Percentiles rank a stretch among this genome's conserved stretches.
phyloP scores from a whole-genome alignment of 805 yeast genomes.

The Metschnikowia lachancei region DNA sequence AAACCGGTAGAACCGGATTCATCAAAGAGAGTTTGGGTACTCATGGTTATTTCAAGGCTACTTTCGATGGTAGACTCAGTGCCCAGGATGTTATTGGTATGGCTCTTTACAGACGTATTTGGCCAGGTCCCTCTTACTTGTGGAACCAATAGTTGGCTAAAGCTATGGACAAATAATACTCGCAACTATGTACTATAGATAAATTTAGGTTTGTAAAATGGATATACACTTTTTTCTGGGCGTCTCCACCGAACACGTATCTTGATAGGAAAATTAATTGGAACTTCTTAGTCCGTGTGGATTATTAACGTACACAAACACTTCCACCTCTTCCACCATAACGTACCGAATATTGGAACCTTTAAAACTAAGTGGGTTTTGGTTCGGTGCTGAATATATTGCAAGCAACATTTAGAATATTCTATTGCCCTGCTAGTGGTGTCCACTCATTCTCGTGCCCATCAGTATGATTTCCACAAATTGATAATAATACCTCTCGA shows the following conservation, averaged over 20 bases:
- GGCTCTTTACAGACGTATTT: constrained; percentile 89
- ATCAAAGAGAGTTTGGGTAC: constrained; percentile 96
- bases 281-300: no score
- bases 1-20: constrained; percentile 89
- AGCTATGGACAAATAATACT: background rate
- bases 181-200: background rate
- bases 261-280: background rate
- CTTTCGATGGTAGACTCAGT: constrained; percentile 83
- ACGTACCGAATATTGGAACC: no score
- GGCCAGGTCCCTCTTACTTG: constrained; percentile 62
- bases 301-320: no score
- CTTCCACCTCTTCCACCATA: no score
- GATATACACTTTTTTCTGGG: background rate
- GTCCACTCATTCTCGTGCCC: no score
- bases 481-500: no score
- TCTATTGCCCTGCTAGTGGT: no score
- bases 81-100: constrained; percentile 93
- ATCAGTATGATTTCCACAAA: no score
- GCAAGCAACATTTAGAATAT: no score
- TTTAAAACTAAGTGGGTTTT: no score
- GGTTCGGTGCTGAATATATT: no score
- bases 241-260: background rate
- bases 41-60: constrained; percentile 96
- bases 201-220: background rate
- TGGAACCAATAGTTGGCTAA: constrained; percentile 20